Evolutionary conservation across 73 alveolate genomes (phyloP).

Genomic region (Breviolum minutum): DNA sequence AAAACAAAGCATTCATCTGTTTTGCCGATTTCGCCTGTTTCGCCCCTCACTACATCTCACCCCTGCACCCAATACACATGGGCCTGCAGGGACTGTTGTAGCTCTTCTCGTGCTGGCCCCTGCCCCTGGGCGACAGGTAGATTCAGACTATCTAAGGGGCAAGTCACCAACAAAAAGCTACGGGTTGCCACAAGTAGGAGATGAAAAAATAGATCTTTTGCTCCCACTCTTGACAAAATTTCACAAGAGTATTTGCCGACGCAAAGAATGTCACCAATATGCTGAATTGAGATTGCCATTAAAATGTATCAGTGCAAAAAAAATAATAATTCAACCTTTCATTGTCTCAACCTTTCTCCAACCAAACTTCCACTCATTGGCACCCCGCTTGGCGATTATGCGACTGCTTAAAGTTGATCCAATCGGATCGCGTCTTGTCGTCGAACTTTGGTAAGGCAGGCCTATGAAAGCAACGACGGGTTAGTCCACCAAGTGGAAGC

Average conservation of each 20-base stretch:
- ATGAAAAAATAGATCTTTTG: no score
- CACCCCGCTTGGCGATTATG: constrained; percentile 58
- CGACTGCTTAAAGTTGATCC: constrained; percentile 90
- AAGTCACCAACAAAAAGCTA: no score
- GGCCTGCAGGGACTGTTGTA: constrained; percentile 78
- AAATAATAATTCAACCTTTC: no score
- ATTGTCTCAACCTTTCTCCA: not conserved
- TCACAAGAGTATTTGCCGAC: no score
- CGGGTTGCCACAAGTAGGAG: no score
- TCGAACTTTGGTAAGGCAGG: constrained; percentile 92
- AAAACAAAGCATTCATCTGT: no score
- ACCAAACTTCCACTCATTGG: not conserved
- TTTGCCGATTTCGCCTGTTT: no score
- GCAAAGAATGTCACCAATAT: no score
- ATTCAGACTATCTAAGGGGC: not conserved
- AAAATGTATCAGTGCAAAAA: no score
- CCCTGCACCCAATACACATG: not conserved
- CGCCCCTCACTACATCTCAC: not conserved
- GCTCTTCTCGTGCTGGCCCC: constrained; percentile 49
- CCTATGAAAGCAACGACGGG: not conserved
- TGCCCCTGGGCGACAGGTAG: constrained; percentile 11
- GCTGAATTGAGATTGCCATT: no score
- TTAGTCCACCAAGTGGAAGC: no score
- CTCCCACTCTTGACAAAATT: no score
- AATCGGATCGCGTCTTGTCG: constrained; percentile 90